These are phyloP conservation scores for Aeschynomene evenia DNA, from an alignment of 306 rosid genomes.

Conservation along the genomic window DNA sequence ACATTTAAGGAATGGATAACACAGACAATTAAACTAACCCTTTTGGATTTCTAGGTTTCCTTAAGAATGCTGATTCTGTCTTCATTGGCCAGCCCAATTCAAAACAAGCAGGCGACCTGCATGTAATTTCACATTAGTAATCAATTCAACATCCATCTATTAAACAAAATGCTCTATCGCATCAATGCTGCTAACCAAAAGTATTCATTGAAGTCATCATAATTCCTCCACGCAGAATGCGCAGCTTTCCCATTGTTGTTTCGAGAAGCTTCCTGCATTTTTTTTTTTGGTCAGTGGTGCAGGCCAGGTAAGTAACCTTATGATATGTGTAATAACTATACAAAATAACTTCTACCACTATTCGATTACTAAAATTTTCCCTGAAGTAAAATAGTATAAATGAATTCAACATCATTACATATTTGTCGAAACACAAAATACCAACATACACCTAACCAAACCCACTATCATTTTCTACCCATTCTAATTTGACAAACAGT, in stretches of 20 bases:
- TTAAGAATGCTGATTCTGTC: slow-evolving; percentile 52
- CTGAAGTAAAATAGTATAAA: neutral
- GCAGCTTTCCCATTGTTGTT: slow-evolving; percentile 92
- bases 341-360: neutral
- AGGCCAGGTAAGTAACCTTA: neutral
- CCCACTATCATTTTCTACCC: too few species aligned
- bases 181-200: slow-evolving; percentile 69
- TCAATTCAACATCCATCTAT: neutral
- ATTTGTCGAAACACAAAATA: too few species aligned
- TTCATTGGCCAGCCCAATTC: slow-evolving; percentile 87
- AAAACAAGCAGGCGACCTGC: slow-evolving; percentile 93
- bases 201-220: slow-evolving; percentile 96
- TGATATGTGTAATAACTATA: neutral
- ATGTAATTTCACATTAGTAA: slow-evolving; percentile 37
- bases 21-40: slow-evolving; percentile 60
- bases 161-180: neutral
- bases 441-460: too few species aligned
- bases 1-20: neutral
- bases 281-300: neutral
- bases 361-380: neutral
- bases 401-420: neutral
- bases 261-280: slow-evolving; percentile 65
- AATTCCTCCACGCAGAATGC: slow-evolving; percentile 96
- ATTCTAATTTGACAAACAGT: too few species aligned
- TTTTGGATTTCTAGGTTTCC: slow-evolving; percentile 58